Evolutionary conservation across 2,329 filamentous ascomycete species (phyloP).

Genomic region (Torrubiella hemipterigena): DNA sequence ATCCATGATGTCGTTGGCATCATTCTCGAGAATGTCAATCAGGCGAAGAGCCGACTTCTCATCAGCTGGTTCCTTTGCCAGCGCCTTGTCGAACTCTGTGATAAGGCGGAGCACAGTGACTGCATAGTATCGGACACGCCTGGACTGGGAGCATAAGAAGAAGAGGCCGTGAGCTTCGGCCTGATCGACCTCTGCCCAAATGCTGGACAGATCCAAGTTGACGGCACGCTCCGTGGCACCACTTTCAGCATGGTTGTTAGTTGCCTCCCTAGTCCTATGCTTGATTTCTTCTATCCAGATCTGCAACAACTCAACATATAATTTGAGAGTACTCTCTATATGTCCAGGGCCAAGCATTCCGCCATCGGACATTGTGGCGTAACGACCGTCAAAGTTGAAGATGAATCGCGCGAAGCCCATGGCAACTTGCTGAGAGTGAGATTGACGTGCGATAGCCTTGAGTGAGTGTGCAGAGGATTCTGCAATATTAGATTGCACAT

Average conservation of each 20-base stretch:
- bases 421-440: constrained; percentile 87
- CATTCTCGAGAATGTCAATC: constrained; percentile 84
- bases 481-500: constrained; percentile 87
- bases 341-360: constrained; percentile 90
- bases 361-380: constrained; percentile 95
- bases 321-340: constrained; percentile 82
- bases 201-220: constrained; percentile 73
- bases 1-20: constrained; percentile 79
- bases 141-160: constrained; percentile 92
- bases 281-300: constrained; percentile 98
- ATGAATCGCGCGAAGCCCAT: constrained; percentile 96
- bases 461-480: constrained; percentile 83
- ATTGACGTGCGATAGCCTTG: constrained; percentile 89
- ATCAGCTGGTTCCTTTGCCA: constrained; percentile 52
- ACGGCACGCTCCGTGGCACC: constrained; percentile 54
- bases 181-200: constrained; percentile 90
- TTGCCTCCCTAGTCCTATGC: constrained; percentile 66
- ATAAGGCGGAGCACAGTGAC: constrained; percentile 87
- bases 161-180: constrained; percentile 94
- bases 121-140: constrained; percentile 77
- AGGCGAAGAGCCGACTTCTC: constrained; percentile 60
- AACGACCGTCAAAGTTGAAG: constrained; percentile 95
- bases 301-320: constrained; percentile 86
- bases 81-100: constrained; percentile 81
- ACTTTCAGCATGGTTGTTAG: constrained; percentile 51